Evolutionary conservation across 2,329 filamentous ascomycete genomes (phyloP).

Genomic region (Aschersonia sp.): DNA sequence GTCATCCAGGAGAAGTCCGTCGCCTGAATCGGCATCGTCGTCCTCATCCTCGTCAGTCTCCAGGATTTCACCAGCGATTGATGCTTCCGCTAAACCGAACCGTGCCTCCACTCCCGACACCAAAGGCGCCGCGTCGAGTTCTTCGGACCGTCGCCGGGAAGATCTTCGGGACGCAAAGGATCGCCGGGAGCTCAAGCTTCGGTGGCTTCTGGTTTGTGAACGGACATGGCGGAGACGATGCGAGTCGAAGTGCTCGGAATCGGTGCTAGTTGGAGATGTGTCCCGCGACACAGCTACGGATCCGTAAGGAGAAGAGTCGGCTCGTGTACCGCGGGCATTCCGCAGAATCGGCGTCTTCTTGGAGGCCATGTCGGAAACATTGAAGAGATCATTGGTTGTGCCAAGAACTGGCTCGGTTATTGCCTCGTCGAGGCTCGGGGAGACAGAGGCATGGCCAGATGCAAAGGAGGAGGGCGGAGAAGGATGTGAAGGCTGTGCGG

Average conservation of each 20-base stretch:
- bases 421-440: conserved; percentile 12
- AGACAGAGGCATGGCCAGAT: conserved; percentile 8
- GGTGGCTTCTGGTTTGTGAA: conserved; percentile 13
- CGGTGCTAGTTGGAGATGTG: conserved; percentile 19
- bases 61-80: conserved; percentile 29
- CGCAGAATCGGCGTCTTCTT: conserved; percentile 22
- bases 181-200: conserved; percentile 17
- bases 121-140: conserved; percentile 35
- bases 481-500: conserved; percentile 1
- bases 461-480: conserved; percentile 5
- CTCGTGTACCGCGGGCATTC: conserved; percentile 12
- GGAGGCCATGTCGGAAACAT: conserved; percentile 16
- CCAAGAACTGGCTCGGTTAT: conserved; percentile 8
- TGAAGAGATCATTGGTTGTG: conserved; percentile 4
- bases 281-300: conserved; percentile 21
- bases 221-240: conserved; percentile 19
- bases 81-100: conserved; percentile 33
- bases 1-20: conserved; percentile 20
- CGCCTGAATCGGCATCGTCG: conserved; percentile 20
- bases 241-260: conserved; percentile 14
- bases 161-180: conserved; percentile 14
- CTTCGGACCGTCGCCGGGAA: conserved; percentile 23
- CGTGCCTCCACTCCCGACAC: conserved; percentile 38
- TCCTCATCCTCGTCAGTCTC: conserved; percentile 23
- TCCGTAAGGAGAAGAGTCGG: conserved; percentile 21